Evolutionary conservation across 202 grass and related monocot species (phyloP).

Genomic region (Schoenoplectus tabernaemontani): DNA sequence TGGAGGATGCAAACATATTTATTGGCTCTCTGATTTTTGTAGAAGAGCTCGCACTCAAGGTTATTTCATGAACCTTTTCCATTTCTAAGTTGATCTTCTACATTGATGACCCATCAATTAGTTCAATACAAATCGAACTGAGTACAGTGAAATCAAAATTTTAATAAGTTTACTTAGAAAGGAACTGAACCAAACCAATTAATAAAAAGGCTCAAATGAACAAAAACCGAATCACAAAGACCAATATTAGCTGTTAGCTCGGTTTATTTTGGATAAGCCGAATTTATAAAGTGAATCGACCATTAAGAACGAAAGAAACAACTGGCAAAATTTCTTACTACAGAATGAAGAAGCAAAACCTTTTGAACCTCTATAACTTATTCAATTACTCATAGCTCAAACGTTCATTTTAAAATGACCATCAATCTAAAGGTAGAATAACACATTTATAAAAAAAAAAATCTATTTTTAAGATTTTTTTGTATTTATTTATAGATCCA

Average conservation of each 20-base stretch:
- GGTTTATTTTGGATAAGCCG: too few relatives aligned
- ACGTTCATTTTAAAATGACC: too few relatives aligned
- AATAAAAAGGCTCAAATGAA: neutral
- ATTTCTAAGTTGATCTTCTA: neutral
- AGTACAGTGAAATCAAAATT: neutral
- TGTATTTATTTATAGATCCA: too few relatives aligned
- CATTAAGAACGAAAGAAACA: too few relatives aligned
- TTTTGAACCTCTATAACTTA: neutral
- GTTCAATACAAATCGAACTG: neutral
- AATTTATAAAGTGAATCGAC: too few relatives aligned
- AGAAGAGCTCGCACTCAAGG: slow-evolving; percentile 92
- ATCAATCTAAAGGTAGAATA: too few relatives aligned
- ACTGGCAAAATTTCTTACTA: too few relatives aligned
- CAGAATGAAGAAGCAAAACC: neutral
- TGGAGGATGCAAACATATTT: slow-evolving; percentile 81
- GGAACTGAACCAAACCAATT: neutral
- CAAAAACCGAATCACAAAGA: neutral
- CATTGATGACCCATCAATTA: neutral
- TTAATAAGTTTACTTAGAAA: neutral
- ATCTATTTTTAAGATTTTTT: too few relatives aligned
- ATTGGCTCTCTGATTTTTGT: slow-evolving; percentile 99
- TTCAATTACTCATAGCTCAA: neutral
- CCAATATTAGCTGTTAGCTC: too few relatives aligned
- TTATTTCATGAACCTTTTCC: slow-evolving; percentile 1
- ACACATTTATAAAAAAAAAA: too few relatives aligned